These are phyloP conservation scores for Boletus subcaerulescens DNA, from an alignment of 768 basidiomycete genomes.

Conservation along the genomic window DNA sequence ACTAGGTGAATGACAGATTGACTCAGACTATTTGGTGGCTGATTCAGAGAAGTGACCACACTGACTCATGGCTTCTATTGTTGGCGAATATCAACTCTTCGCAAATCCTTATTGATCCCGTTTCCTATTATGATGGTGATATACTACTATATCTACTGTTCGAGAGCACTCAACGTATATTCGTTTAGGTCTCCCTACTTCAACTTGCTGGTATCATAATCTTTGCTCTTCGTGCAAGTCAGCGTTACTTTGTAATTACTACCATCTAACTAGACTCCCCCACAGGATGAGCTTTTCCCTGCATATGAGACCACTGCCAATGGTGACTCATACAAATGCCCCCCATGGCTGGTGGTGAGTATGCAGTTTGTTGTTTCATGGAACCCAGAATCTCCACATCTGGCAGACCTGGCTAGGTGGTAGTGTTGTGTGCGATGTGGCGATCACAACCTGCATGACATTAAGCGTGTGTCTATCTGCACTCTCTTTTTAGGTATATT, in stretches of 20 bases:
- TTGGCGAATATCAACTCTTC: conserved; percentile 19
- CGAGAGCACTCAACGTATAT: background rate
- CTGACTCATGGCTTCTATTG: conserved; percentile 21
- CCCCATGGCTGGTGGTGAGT: conserved; percentile 13
- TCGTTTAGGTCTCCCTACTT: conserved; percentile 19
- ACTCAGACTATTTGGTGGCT: background rate
- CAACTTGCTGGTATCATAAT: conserved; percentile 16
- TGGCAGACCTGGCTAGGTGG: conserved; percentile 22
- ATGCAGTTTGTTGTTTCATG: background rate
- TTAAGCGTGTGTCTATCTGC: conserved; percentile 4
- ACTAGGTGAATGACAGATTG: conserved; percentile 12
- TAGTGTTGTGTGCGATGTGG: conserved; percentile 15
- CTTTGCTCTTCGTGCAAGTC: background rate
- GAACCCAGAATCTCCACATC: background rate
- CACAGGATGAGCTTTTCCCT: conserved; percentile 1
- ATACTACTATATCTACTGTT: background rate
- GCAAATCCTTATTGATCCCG: background rate
- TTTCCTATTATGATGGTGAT: conserved; percentile 18
- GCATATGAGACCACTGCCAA: too few relatives aligned
- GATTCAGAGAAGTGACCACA: conserved; percentile 8
- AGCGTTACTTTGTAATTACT: background rate
- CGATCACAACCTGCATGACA: conserved; percentile 21
- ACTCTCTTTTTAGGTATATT: background rate
- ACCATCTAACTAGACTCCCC: background rate
- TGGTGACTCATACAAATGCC: background rate